Evolutionary conservation across 2,329 filamentous ascomycete genomes (phyloP).

Genomic region (Pseudocercospora pini-densiflorae): DNA sequence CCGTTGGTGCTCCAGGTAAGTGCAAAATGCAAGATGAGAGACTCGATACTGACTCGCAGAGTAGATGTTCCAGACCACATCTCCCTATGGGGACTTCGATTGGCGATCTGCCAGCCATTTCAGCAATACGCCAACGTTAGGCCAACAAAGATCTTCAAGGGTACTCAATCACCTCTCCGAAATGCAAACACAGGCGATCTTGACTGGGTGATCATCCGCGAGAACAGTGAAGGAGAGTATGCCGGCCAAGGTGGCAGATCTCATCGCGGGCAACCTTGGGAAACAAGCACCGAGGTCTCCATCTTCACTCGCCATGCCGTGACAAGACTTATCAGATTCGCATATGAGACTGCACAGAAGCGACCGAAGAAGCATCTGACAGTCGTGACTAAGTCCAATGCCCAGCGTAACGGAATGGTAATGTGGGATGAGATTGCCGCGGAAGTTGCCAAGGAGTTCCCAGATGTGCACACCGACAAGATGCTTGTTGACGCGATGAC

Average conservation of each 20-base stretch:
- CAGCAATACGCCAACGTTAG: slow-evolving; percentile 63
- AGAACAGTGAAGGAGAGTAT: slow-evolving; percentile 71
- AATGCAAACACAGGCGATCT: slow-evolving; percentile 61
- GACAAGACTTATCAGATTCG: slow-evolving; percentile 65
- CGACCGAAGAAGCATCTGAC: slow-evolving; percentile 63
- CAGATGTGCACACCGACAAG: slow-evolving; percentile 65
- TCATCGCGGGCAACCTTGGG: slow-evolving; percentile 63
- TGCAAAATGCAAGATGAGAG: not conserved
- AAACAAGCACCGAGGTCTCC: slow-evolving; percentile 65
- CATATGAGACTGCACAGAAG: slow-evolving; percentile 63
- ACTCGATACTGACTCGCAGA: not conserved
- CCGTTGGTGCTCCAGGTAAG: slow-evolving; percentile 61
- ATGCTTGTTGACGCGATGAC: slow-evolving; percentile 73
- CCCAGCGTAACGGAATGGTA: slow-evolving; percentile 69
- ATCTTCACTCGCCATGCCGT: slow-evolving; percentile 67
- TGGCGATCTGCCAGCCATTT: slow-evolving; percentile 60
- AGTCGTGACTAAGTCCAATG: slow-evolving; percentile 69
- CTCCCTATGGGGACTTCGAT: slow-evolving; percentile 58
- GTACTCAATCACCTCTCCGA: slow-evolving; percentile 62
- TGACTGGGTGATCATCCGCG: slow-evolving; percentile 69
- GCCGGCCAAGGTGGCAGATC: slow-evolving; percentile 67
- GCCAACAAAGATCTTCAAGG: slow-evolving; percentile 65
- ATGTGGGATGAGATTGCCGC: slow-evolving; percentile 68
- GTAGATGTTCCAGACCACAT: slow-evolving; percentile 56
- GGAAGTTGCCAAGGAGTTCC: slow-evolving; percentile 61